Percentiles rank a stretch among this genome's conserved stretches.
These are phyloP conservation scores for Climacium dendroides DNA, from an alignment of 225 moss, liverwort and hornwort species.

Conservation along the genomic window DNA sequence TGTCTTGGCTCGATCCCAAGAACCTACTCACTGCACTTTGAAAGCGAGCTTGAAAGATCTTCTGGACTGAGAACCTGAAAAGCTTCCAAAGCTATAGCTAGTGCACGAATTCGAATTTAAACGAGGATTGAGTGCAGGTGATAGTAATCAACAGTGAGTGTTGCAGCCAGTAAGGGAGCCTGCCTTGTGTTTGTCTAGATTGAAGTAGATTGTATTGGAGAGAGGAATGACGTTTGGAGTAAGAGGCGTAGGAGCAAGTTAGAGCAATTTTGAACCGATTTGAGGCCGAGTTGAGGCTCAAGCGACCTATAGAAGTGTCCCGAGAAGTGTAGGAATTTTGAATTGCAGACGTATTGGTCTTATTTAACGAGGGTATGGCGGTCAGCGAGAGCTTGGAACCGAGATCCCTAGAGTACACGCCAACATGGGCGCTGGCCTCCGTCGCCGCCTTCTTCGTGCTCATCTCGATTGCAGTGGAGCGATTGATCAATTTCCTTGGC, in stretches of 20 bases:
- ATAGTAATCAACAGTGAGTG: neutral
- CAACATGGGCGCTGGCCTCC: conserved; percentile 30
- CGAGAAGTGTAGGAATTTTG: neutral
- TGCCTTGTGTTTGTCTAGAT: no score
- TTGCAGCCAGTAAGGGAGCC: neutral
- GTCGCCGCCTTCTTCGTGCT: conserved; percentile 22
- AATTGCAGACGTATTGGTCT: neutral
- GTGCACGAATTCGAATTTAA: neutral
- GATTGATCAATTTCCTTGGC: conserved; percentile 13
- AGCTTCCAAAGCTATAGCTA: neutral
- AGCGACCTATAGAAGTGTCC: neutral
- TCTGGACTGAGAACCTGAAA: neutral
- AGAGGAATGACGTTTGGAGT: neutral
- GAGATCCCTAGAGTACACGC: conserved; percentile 29
- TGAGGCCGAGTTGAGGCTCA: neutral
- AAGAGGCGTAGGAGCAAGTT: neutral
- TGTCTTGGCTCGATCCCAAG: neutral
- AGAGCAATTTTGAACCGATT: neutral
- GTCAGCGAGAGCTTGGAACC: neutral
- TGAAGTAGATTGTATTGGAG: neutral
- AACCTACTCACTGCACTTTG: neutral
- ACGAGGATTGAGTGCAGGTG: neutral
- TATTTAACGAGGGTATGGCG: neutral
- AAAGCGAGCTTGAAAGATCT: neutral
- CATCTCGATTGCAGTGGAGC: conserved; percentile 24